Percentiles rank a stretch among this genome's conserved stretches.
phyloP scores from a whole-genome alignment of 2,329 filamentous ascomycete species.

The Diaporthe sp. region DNA sequence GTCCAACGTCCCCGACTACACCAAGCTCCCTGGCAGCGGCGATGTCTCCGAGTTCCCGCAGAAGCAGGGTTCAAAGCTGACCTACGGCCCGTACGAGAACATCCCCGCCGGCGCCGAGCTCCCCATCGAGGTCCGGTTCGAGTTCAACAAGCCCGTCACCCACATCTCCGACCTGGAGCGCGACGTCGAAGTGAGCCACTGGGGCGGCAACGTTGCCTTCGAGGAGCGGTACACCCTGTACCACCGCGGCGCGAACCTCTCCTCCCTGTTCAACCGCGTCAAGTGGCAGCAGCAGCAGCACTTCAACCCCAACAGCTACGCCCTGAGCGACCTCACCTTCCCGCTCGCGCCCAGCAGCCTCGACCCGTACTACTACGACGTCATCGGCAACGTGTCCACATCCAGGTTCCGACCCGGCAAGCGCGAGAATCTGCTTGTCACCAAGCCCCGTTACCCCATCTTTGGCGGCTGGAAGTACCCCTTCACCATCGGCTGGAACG shows the following conservation, averaged over 20 bases:
- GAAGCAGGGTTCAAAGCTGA: constrained; percentile 87
- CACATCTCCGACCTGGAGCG: constrained; percentile 86
- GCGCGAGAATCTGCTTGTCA: constrained; percentile 85
- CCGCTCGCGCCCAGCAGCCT: constrained; percentile 84
- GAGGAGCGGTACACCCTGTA: constrained; percentile 93
- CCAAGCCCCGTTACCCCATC: constrained; percentile 95
- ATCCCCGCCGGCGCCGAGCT: constrained; percentile 82
- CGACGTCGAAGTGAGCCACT: constrained; percentile 96
- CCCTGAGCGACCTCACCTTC: constrained; percentile 86
- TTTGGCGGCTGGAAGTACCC: constrained; percentile 99
- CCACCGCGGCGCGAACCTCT: constrained; percentile 87
- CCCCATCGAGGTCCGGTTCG: constrained; percentile 86
- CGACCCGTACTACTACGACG: constrained; percentile 95
- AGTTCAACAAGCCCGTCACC: constrained; percentile 93
- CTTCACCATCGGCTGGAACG: constrained; percentile 97
- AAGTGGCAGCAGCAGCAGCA: constrained; percentile 81
- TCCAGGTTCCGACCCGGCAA: constrained; percentile 85
- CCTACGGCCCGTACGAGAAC: constrained; percentile 90
- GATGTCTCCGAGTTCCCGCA: constrained; percentile 76
- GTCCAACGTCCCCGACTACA: constrained; percentile 86
- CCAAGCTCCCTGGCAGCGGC: constrained; percentile 76
- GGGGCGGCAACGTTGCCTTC: constrained; percentile 96
- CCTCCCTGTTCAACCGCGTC: constrained; percentile 80
- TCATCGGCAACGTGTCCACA: constrained; percentile 97
- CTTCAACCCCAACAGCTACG: constrained; percentile 82